These are phyloP conservation scores for Dothidotthia symphoricarpi DNA, from an alignment of 2,329 filamentous ascomycete species.

Conservation along the genomic window DNA sequence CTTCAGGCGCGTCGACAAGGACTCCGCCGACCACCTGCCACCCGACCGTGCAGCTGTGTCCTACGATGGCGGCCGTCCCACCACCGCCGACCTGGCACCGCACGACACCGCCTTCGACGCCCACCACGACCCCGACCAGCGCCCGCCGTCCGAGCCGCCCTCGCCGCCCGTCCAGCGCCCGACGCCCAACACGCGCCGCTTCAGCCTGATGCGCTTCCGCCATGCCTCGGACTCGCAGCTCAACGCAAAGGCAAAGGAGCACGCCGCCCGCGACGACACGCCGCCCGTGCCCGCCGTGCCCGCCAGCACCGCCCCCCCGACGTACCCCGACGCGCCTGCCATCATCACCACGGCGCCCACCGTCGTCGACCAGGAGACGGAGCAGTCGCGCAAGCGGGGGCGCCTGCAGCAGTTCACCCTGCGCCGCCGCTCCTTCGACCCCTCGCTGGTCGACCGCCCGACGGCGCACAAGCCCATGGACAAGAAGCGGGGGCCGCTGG, in stretches of 20 bases:
- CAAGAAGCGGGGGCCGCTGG: conserved; percentile 32
- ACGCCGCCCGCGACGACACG: conserved; percentile 47
- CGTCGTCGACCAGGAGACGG: conserved; percentile 41
- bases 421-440: conserved; percentile 41
- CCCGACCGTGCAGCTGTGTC: conserved; percentile 30
- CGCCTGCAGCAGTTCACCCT: conserved; percentile 38
- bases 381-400: conserved; percentile 22
- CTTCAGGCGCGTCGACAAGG: conserved; percentile 38
- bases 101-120: conserved; percentile 19
- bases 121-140: conserved; percentile 25
- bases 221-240: conserved; percentile 93
- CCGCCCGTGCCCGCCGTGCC: conserved; percentile 40
- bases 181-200: conserved; percentile 50
- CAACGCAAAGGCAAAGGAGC: conserved; percentile 70
- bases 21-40: conserved; percentile 29
- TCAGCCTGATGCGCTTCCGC: conserved; percentile 75
- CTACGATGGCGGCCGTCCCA: conserved; percentile 36
- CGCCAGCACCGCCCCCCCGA: neutral
- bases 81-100: conserved; percentile 24
- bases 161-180: conserved; percentile 37
- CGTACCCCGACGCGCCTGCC: conserved; percentile 47
- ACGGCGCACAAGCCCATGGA: conserved; percentile 38
- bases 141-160: conserved; percentile 37
- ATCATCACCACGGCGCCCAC: conserved; percentile 95
- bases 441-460: conserved; percentile 29